These are phyloP conservation scores for Hypomontagnella submonticulosa DNA, from an alignment of 495 filamentous ascomycete species.

Conservation along the genomic window DNA sequence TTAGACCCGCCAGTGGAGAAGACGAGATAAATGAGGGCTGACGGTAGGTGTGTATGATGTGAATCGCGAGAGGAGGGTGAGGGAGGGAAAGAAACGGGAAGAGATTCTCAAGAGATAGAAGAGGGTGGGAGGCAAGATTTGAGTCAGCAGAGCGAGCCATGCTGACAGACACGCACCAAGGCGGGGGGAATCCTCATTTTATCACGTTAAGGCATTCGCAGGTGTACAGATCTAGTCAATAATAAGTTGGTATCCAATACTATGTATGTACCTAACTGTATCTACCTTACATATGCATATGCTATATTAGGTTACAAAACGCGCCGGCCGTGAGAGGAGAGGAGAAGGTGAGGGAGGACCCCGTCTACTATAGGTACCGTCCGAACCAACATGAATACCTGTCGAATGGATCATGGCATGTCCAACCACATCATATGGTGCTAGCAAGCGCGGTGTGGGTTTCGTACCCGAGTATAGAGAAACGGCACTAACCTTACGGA, in stretches of 20 bases:
- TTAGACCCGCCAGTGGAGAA: neutral
- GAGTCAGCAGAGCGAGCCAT: slow-evolving; percentile 11
- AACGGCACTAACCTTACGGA: no score
- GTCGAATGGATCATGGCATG: neutral
- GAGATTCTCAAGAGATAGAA: slow-evolving; percentile 8
- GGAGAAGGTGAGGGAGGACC: neutral
- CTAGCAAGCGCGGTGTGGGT: slow-evolving; percentile 1
- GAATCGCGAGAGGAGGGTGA: neutral
- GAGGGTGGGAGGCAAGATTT: neutral
- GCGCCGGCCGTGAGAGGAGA: slow-evolving; percentile 8
- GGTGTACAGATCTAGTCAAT: slow-evolving; percentile 18
- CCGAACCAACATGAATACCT: slow-evolving; percentile 10
- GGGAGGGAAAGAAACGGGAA: slow-evolving; percentile 1
- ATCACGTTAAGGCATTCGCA: slow-evolving; percentile 20
- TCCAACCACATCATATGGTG: neutral
- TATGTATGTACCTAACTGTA: no score
- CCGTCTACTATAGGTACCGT: slow-evolving; percentile 7
- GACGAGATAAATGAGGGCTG: slow-evolving; percentile 1
- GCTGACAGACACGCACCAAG: slow-evolving; percentile 19
- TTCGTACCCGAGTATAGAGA: neutral
- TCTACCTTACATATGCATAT: slow-evolving; percentile 1
- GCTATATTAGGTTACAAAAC: slow-evolving; percentile 29
- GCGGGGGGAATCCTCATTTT: slow-evolving; percentile 23
- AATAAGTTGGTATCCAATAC: slow-evolving; percentile 12
- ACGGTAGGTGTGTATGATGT: slow-evolving; percentile 5